Base-by-base conservation (phyloP, 2,329 filamentous ascomycete species). In the Nemania abortiva region DNA sequence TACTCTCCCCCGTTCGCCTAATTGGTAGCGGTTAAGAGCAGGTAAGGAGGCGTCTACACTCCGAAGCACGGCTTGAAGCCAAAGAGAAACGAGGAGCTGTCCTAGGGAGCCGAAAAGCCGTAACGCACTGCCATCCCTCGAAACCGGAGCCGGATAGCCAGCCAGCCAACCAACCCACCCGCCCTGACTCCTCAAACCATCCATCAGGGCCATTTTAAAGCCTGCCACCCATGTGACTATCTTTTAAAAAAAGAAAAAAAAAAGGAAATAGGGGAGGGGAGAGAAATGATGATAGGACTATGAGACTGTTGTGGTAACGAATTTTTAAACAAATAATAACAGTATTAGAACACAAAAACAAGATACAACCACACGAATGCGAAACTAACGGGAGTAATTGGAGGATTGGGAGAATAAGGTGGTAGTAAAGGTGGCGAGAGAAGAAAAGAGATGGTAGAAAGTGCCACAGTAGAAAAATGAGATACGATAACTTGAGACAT, bases 401-500 rank as follows among this genome's bases (percentile, higher is more conserved):
- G 64, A 66, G 66, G 70, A 68, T 47, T 34, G 31, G 58, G 60
- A 71, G 54, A 65, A 68, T 55, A 66, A 59, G 66, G 39, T 68
- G 68, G 59, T 54, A 60, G 59, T 74, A 56, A 73, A 62, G 13
- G 34, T 37, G 45, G 57, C 42, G 39, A 37, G 31, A 56, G 63
- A 61, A 57, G 52, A 53, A 31, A 65, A 71, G 65, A 70, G n/a
- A 10, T 59, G 58, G 20, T 56, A 70, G 61, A 71, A 50, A 63
- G 65, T 69, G 73, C 68, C 73, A 72, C 59, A 69, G 63, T 70
- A 72, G 69, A 75, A 65, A 73, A 74, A 55, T 60, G 72, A 74
- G 70, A 74, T 74, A 73, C 72, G 74, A 73, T 60, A 72, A 73
- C 70, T 71, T 68, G 64, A 73, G 71, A 67, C 69, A 73, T 75